Base-by-base conservation (phyloP, 2,329 filamentous ascomycete genomes). In the Hypoxylon sp. region DNA sequence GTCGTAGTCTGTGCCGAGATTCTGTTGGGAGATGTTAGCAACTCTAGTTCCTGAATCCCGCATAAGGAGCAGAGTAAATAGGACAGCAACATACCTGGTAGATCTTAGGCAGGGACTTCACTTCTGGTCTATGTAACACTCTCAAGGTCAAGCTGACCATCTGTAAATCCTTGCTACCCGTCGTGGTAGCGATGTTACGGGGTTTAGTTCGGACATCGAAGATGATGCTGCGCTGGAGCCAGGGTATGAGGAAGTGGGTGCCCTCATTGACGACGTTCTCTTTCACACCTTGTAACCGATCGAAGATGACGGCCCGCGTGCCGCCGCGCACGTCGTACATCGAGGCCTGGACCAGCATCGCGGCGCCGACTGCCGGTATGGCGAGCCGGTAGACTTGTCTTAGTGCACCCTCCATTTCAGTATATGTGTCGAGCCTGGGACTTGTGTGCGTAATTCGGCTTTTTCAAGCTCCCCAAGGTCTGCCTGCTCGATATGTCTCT, bases 81-180 rank as follows among this genome's bases (percentile, higher is more conserved):
- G 6, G 39, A 43, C 19, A 23, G 39, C 46, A 34, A 75, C 85
- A 70, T 82, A 97, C 95, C 89, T 98, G 96, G 86, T 99, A 99
- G 77, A 99, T 99, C 84, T 95, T 97, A 65, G 96, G 96, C 77
- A 99, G 84, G 75, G 90, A 88, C 85, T 93, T 89, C 75, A 99
- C 95, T 61, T 97, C 95, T 5, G 96, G 96, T 74, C 96, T 88
- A 83, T 98, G 95, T 80, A 99, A 82, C 70, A 99, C 96, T 81
- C 96, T 88, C 78, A 99, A 87, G 57, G 96, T 99, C 86, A 99
- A 87, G 87, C 94, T 97, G 77, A 99, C 96, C 96, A 99, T 99
- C 85, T 99, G 96, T 86, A 99, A 82, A 83, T 99, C 96, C 88
- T 99, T 99, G 87, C 91, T 95, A 63, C 96, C 96, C 11, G 96